These are phyloP conservation scores for Ophiostoma populinum DNA, from an alignment of 2,329 filamentous ascomycete species.

Conservation along the genomic window DNA sequence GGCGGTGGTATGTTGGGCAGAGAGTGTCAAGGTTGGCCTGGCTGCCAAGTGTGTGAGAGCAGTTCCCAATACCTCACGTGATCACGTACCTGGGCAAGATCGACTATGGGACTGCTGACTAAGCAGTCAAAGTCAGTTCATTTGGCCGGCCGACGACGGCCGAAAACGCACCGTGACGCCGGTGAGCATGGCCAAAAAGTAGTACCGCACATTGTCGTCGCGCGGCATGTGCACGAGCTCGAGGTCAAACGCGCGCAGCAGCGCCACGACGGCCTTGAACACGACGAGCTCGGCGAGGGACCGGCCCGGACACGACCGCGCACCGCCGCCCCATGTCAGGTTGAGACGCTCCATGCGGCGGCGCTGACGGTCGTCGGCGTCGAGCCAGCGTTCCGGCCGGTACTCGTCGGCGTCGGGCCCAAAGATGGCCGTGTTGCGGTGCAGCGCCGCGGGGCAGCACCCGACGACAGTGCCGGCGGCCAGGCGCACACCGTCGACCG, in stretches of 20 bases:
- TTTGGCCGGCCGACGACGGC: no score
- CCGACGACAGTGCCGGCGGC: slow-evolving; percentile 30
- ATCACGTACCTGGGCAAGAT: no score
- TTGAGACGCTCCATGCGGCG: slow-evolving; percentile 29
- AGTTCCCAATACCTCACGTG: no score
- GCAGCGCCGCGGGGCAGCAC: slow-evolving; percentile 32
- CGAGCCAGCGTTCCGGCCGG: slow-evolving; percentile 30
- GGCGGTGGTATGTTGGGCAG: neutral
- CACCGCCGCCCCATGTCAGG: slow-evolving; percentile 34
- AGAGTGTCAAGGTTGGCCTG: neutral
- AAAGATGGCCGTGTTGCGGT: slow-evolving; percentile 31
- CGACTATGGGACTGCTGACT: no score
- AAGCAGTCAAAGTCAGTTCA: neutral
- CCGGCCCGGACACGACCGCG: slow-evolving; percentile 31
- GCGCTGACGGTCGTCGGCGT: slow-evolving; percentile 12
- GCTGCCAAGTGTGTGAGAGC: no score
- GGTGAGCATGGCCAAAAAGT: slow-evolving; percentile 35
- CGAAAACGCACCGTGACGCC: slow-evolving; percentile 26
- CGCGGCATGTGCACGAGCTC: slow-evolving; percentile 22
- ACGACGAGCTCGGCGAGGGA: slow-evolving; percentile 34
- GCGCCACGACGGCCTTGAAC: slow-evolving; percentile 23
- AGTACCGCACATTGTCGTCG: slow-evolving; percentile 24
- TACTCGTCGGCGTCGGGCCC: slow-evolving; percentile 27
- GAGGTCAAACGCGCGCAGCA: slow-evolving; percentile 28
- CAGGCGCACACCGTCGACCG: slow-evolving; percentile 21